Evolutionary conservation across 805 yeast species (phyloP), one percentile per base, ranked within the genome.

Genomic region (Candida sanyiensis): DNA sequence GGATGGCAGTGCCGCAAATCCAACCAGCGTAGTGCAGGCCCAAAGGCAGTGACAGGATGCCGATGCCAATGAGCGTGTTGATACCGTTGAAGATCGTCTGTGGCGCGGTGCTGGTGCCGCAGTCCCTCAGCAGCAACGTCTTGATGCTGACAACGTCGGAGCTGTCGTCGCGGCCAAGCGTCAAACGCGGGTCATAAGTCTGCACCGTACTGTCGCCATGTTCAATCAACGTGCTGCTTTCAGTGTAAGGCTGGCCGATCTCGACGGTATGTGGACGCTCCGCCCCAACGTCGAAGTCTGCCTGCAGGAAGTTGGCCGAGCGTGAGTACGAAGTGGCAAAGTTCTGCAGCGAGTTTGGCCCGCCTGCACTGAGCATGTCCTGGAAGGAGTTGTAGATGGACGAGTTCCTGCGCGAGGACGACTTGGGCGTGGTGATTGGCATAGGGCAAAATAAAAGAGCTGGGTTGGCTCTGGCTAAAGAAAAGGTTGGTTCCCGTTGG

Each of bases 1-100:
- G 50, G 7, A 70, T 48, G 1, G 67, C 17, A 0, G 68, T 39
- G 0, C 85, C 85, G 8, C 62, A 40, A 2, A 76, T 49, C 81
- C 87, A 77, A 4, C 94, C 94, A 1, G 88, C 69, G 32, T 77
- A 67, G 46, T 67, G 70, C 39, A 84, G 59, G 2, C 83, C 94
- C 44, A 78, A 64, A 0, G 94, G 89, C 35, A 84, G 63, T 0
- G 93, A 80, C 31, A 84, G 65, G 35, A 84, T 66, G 2, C 90
- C 93, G 27, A 84, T 73, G 0, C 94, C 94, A 46, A 84, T 76
- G 21, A 84, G 61, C 0, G 83, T 83, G 54, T 84, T 84, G 35
- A 83, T 77, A 1, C 89, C 79, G 50, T 84, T 84, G 66, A 83
- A 82, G 5, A 81, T 63, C 0, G 94, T 83, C 55, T 83, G 94